Conservation (phyloP, 495 filamentous ascomycete genomes). For the Aspergillus leporis region DNA sequence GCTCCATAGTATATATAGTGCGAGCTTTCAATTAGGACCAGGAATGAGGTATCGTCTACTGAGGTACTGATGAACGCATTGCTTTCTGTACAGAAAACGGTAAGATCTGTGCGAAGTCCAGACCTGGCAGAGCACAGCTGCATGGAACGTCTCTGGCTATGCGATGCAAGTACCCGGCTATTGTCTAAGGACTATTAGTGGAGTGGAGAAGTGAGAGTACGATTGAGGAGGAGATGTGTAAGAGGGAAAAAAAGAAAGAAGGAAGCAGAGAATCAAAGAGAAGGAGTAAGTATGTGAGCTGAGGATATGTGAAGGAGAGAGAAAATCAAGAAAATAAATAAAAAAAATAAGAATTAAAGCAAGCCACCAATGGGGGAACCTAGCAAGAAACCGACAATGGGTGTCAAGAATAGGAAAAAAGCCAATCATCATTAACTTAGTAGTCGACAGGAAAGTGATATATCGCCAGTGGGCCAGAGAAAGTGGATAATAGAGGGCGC, state of each 20-base stretch:
- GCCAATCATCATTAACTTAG: neutral
- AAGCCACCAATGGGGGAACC: neutral
- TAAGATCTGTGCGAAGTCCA: constrained; percentile 18
- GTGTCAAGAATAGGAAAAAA: neutral
- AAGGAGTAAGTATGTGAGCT: constrained; percentile 5
- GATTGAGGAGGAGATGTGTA: constrained; percentile 6
- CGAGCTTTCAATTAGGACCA: constrained; percentile 18
- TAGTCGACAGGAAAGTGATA: constrained; percentile 1
- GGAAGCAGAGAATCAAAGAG: constrained; percentile 4
- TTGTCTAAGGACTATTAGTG: constrained; percentile 21
- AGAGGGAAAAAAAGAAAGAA: constrained; percentile 12
- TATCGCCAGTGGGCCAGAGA: constrained; percentile 1
- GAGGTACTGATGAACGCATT: constrained; percentile 17
- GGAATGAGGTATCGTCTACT: constrained; percentile 10
- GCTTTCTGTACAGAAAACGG: constrained; percentile 14
- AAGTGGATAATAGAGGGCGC: neutral
- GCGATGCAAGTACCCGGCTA: constrained; percentile 25
- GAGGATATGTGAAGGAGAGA: neutral
- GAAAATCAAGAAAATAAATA: constrained; percentile 3
- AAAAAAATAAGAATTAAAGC: too few relatives aligned
- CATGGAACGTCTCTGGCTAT: constrained; percentile 20
- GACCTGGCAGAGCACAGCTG: constrained; percentile 18
- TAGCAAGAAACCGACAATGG: neutral
- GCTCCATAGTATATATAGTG: constrained; percentile 29
- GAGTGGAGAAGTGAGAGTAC: constrained; percentile 15